Evolutionary conservation across 805 yeast genomes (phyloP).

Genomic region (Saccharomyces paradoxus): DNA sequence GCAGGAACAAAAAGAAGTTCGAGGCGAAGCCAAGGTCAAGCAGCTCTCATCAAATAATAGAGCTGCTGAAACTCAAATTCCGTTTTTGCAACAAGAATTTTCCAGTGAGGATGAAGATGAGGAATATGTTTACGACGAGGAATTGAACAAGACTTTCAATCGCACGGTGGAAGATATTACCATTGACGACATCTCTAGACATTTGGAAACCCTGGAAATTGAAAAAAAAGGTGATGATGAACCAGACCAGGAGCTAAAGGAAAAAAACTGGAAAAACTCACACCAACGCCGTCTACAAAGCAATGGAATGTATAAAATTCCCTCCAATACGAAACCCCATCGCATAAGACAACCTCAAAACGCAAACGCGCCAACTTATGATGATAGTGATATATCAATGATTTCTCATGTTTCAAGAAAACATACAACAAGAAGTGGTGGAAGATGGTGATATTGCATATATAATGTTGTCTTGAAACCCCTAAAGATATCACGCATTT

Average conservation of each 20-base stretch:
- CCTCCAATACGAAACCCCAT: slow-evolving; percentile 23
- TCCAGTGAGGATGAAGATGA: slow-evolving; percentile 31
- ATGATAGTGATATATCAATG: slow-evolving; percentile 32
- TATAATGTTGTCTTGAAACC: not conserved
- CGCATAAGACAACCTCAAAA: slow-evolving; percentile 20
- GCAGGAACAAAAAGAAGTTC: slow-evolving; percentile 1
- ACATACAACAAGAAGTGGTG: slow-evolving; percentile 30
- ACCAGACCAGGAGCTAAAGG: not conserved
- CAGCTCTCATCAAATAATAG: slow-evolving; percentile 1
- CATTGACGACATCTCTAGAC: slow-evolving; percentile 32
- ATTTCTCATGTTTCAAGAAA: slow-evolving; percentile 28
- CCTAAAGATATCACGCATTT: not conserved
- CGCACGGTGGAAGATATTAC: slow-evolving; percentile 33
- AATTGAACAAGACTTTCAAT: slow-evolving; percentile 31
- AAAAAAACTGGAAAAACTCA: slow-evolving; percentile 1
- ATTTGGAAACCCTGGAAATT: slow-evolving; percentile 30
- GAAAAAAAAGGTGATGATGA: slow-evolving; percentile 13
- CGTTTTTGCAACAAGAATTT: slow-evolving; percentile 24
- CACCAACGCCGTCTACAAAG: slow-evolving; percentile 7
- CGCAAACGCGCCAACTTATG: slow-evolving; percentile 17
- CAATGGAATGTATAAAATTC: slow-evolving; percentile 22
- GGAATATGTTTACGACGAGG: slow-evolving; percentile 31
- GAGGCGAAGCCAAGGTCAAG: not conserved
- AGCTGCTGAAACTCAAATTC: slow-evolving; percentile 15
- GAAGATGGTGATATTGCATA: slow-evolving; percentile 15